These are phyloP conservation scores for Talaromyces sp. DNA, from an alignment of 2,329 filamentous ascomycete species.

Conservation along the genomic window DNA sequence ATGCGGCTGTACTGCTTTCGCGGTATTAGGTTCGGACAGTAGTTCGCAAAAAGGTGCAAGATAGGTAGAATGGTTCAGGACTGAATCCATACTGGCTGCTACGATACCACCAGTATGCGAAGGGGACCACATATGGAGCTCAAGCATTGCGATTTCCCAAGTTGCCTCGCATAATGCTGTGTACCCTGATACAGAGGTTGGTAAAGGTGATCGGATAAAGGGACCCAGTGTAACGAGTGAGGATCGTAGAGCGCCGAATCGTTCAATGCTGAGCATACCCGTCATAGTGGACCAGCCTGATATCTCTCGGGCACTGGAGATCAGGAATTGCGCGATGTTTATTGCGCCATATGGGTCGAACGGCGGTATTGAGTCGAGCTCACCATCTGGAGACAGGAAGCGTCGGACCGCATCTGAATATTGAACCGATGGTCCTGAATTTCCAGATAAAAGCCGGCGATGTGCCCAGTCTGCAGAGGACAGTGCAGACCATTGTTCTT, in stretches of 20 bases:
- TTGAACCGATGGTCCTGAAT: constrained; percentile 33
- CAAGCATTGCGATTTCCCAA: constrained; percentile 49
- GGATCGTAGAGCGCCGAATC: constrained; percentile 38
- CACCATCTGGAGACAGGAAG: constrained; percentile 37
- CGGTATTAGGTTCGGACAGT: constrained; percentile 33
- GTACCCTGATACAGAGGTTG: background rate
- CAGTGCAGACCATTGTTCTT: constrained; percentile 41
- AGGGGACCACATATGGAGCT: constrained; percentile 47
- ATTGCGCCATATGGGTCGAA: constrained; percentile 49
- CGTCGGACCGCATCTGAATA: constrained; percentile 44
- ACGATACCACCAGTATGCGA: constrained; percentile 46
- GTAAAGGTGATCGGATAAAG: constrained; percentile 26
- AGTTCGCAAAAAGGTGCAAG: constrained; percentile 36
- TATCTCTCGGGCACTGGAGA: constrained; percentile 47
- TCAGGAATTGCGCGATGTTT: constrained; percentile 47
- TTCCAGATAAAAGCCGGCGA: constrained; percentile 15
- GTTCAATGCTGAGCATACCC: constrained; percentile 44
- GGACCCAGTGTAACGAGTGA: constrained; percentile 40
- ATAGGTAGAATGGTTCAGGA: constrained; percentile 36
- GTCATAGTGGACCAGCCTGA: constrained; percentile 51
- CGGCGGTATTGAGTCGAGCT: constrained; percentile 30
- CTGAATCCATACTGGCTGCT: constrained; percentile 38
- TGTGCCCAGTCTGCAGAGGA: constrained; percentile 38
- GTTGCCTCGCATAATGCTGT: constrained; percentile 36
- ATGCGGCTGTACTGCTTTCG: constrained; percentile 37